Conservation (phyloP, 1,284 basidiomycete genomes). For the Erythrobasidium hasegawianum region DNA sequence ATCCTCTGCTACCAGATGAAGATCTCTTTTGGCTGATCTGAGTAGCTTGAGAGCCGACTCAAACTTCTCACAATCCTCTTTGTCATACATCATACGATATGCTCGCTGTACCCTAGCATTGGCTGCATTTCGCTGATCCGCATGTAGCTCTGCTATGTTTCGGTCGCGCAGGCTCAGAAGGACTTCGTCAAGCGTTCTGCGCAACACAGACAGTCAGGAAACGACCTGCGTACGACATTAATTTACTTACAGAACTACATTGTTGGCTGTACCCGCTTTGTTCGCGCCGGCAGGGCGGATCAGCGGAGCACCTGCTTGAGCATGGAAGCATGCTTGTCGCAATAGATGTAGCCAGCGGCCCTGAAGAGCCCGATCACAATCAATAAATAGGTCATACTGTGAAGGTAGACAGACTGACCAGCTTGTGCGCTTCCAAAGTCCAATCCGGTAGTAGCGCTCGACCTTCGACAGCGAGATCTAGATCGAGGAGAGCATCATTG, state of each 20-base stretch:
- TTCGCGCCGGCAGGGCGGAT: not conserved
- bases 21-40: conserved; percentile 14
- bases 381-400: no score
- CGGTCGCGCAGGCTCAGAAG: conserved; percentile 37
- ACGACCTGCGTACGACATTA: no score
- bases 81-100: conserved; percentile 38
- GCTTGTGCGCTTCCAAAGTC: not conserved
- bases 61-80: conserved; percentile 42
- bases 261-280: not conserved
- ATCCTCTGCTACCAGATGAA: conserved; percentile 21
- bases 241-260: conserved; percentile 22
- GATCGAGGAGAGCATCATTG: conserved; percentile 34
- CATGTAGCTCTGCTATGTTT: conserved; percentile 36
- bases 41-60: conserved; percentile 39
- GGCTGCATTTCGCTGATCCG: conserved; percentile 35
- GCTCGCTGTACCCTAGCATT: conserved; percentile 33
- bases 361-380: no score
- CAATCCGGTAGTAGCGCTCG: conserved; percentile 13
- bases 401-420: conserved; percentile 4
- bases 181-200: conserved; percentile 42
- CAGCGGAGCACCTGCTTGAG: conserved; percentile 12
- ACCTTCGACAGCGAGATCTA: conserved; percentile 37
- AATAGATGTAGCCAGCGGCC: conserved; percentile 27
- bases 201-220: no score
- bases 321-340: conserved; percentile 28